phyloP scores from a whole-genome alignment of 1,284 basidiomycete genomes.

The Trametes polyzona region DNA sequence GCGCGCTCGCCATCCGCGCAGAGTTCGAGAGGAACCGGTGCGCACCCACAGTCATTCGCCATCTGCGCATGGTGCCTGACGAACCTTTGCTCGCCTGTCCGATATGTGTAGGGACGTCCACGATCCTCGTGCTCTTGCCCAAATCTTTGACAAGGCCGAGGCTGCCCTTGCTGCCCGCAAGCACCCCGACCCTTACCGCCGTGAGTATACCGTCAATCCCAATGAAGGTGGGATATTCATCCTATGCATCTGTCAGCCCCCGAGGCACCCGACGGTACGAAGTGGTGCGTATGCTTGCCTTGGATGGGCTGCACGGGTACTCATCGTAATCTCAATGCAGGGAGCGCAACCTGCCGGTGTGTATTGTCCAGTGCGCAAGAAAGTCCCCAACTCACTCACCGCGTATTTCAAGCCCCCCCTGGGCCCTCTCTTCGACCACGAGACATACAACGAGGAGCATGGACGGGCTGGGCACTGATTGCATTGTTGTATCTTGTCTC shows the following conservation, averaged over 20 bases:
- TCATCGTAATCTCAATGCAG: slow-evolving; percentile 39
- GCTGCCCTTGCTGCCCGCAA: slow-evolving; percentile 64
- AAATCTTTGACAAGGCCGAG: slow-evolving; percentile 85
- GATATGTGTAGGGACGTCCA: slow-evolving; percentile 67
- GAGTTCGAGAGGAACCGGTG: slow-evolving; percentile 93
- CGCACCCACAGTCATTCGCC: slow-evolving; percentile 32
- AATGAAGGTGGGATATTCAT: slow-evolving; percentile 1
- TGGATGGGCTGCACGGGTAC: slow-evolving; percentile 1
- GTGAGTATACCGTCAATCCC: slow-evolving; percentile 53
- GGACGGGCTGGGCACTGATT: slow-evolving; percentile 19
- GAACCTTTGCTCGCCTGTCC: not conserved
- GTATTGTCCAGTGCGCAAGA: slow-evolving; percentile 31
- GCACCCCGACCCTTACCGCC: slow-evolving; percentile 92
- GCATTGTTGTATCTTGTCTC: slow-evolving; percentile 9
- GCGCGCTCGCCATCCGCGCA: slow-evolving; percentile 85
- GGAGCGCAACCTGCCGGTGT: slow-evolving; percentile 76
- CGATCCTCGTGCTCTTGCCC: slow-evolving; percentile 84
- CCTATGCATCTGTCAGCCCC: slow-evolving; percentile 54
- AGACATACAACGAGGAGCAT: slow-evolving; percentile 34
- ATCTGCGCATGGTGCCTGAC: not conserved
- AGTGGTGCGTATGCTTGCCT: slow-evolving; percentile 66
- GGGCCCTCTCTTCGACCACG: slow-evolving; percentile 59
- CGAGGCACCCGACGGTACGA: slow-evolving; percentile 81
- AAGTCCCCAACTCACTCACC: slow-evolving; percentile 1
- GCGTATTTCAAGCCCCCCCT: slow-evolving; percentile 46